Evolutionary conservation across 352 stramenopile genomes (phyloP), one percentile per base, ranked within the genome.

Genomic region (Phytophthora pini): DNA sequence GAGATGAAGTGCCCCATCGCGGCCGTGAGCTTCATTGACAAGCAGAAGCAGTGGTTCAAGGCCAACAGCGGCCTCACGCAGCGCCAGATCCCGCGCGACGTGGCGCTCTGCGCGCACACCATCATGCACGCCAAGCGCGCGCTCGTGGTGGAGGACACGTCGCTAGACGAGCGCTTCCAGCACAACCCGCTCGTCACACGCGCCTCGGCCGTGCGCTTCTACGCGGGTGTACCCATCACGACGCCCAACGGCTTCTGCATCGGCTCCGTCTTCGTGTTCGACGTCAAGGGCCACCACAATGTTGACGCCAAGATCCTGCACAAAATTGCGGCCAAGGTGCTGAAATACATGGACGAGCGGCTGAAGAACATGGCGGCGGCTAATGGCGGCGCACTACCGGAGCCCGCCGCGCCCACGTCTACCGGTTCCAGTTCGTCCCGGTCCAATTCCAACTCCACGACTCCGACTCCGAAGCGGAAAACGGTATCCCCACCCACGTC

Each of bases 261-360:
- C 50, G 86, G 86, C 46, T 94, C 86, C 0, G 86, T 94, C 38
- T 94, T 94, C 68, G 86, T 94, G 4, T 94, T 94, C 34, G 86
- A 94, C 56, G 86, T 94, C 67, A 94, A 94, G 70, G 61, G 80
- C 20, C 86, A 94, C 58, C 56, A 77, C 26, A 72, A 90, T 15
- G 83, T 92, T 31, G 86, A 94, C 65, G 80, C 86, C 49, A 92
- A 92, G 67, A 90, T 94, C 46, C 64, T 94, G 39, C 84, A 93
- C 73, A 94, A 94, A 66, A 94, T 94, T 62, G 86, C 86, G 1
- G 86, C 86, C 56, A 94, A 94, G 59, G 86, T 94, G 51, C 76
- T 94, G 24, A 94, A 94, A 65, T 94, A 94, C 70, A 92, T 94
- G 79, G 86, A 94, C 65, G 86, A 94, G 61, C 74, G 84, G n/a